These are phyloP conservation scores for Leccinum variicolor DNA, from an alignment of 768 basidiomycete genomes.

Conservation along the genomic window DNA sequence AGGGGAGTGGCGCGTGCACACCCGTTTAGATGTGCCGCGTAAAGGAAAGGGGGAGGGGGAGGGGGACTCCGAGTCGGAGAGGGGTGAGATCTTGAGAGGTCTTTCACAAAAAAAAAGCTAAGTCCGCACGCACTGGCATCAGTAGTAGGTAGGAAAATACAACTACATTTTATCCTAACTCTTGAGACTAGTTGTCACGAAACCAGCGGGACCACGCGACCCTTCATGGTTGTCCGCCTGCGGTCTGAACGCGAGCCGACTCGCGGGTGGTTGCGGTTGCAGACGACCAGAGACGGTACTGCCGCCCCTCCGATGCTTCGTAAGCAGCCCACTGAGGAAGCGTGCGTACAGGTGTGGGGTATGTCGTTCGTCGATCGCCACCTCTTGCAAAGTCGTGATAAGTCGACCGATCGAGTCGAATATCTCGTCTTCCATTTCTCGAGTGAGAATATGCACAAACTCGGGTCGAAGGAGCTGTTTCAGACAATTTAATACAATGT, in stretches of 20 bases:
- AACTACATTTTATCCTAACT: too few relatives aligned
- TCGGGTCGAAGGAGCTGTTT: slow-evolving; percentile 68
- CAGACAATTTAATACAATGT: background rate
- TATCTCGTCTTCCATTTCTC: slow-evolving; percentile 62
- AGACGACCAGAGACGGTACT: slow-evolving; percentile 49
- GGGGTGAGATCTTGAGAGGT: too few relatives aligned
- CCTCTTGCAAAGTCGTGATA: slow-evolving; percentile 67
- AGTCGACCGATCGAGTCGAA: slow-evolving; percentile 69
- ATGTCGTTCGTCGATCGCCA: slow-evolving; percentile 80
- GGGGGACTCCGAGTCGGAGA: too few relatives aligned
- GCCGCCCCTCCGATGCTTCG: slow-evolving; percentile 66
- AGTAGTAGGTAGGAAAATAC: too few relatives aligned
- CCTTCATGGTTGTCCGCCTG: slow-evolving; percentile 15
- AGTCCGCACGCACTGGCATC: too few relatives aligned
- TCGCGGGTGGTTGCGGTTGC: slow-evolving; percentile 48
- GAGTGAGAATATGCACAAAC: slow-evolving; percentile 58
- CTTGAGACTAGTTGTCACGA: too few relatives aligned
- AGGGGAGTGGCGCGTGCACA: too few relatives aligned
- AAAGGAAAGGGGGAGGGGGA: too few relatives aligned
- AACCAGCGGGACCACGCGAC: slow-evolving; percentile 32
- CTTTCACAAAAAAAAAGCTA: too few relatives aligned
- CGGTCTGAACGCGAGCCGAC: slow-evolving; percentile 23
- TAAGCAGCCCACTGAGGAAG: slow-evolving; percentile 71
- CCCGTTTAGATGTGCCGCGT: too few relatives aligned
- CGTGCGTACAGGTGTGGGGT: slow-evolving; percentile 78